Base-by-base conservation (phyloP, 805 yeast species). In the Saturnispora gosingensis region DNA sequence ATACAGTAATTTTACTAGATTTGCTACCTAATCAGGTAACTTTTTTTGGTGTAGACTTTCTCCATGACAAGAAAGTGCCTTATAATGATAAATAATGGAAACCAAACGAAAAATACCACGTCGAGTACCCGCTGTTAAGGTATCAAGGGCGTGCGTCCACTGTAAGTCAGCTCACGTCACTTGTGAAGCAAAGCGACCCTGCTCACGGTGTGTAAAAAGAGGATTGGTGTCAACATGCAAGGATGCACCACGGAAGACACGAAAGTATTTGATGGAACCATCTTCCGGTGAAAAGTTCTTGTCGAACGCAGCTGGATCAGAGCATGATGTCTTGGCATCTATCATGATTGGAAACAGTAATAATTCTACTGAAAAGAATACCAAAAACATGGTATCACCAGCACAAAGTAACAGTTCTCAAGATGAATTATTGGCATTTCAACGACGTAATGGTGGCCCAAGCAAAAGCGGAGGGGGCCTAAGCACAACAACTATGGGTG, bases 121-220 rank as follows among this genome's bases (percentile, higher is more conserved):
- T 24, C 54, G 65, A 36, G 67, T 70, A 28, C 73, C 82, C 42
- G 53, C 52, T 18, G 76, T 77, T 60, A 90, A 90, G 63, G 90
- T 93, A 0, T 73, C 82, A 7, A 73, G 95, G 52, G 98, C 99
- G 5, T 91, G 99, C 59, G 78, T 80, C 40, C 93, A 90, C 67
- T 91, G 99, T 63, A 89, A 90, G 54, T 79, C 81, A 59, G 86
- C 95, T 2, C 99, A 91, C 65, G 80, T 90, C 74, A 87, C 97
- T 0, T 91, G 99, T 66, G 97, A 90, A 59, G 78, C 82, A 18
- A 45, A 59, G 4, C 52, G 76, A 70, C 63, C 78, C 0, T 91
- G 99, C 61, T 75, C 76, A 50, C 67, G 96, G 47, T 91, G 99
- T 66, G 65, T 84, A 3, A 73, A 72, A 28, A 74, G 88, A 60